Conservation (phyloP, 768 basidiomycete genomes). For the Scleroderma citrinum region DNA sequence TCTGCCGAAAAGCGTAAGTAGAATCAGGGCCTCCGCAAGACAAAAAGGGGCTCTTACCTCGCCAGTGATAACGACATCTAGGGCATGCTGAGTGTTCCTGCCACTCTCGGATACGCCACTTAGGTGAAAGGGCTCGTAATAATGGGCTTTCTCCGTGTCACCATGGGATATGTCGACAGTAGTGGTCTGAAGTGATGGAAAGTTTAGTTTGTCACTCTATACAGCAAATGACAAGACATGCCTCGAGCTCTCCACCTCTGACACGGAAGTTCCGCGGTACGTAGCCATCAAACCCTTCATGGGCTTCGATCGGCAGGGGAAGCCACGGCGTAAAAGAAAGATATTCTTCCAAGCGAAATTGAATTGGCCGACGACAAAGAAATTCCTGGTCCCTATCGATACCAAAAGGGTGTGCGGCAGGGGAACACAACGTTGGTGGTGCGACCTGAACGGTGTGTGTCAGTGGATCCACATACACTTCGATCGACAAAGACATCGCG, state of each 20-base stretch:
- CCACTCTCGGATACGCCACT: conserved; percentile 21
- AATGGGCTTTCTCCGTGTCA: conserved; percentile 16
- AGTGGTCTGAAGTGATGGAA: conserved; percentile 13
- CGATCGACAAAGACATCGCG: conserved; percentile 19
- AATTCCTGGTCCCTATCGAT: conserved; percentile 26
- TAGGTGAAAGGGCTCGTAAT: conserved; percentile 28
- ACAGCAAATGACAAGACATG: conserved; percentile 7
- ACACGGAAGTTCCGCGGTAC: conserved; percentile 14
- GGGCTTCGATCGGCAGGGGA: conserved; percentile 25
- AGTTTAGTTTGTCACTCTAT: conserved; percentile 19
- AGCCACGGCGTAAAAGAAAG: conserved; percentile 36
- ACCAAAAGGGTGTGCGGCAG: conserved; percentile 5
- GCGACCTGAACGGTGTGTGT: conserved; percentile 22
- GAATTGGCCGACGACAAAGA: conserved; percentile 42
- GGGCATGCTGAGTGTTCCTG: conserved; percentile 24
- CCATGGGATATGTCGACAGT: conserved; percentile 22
- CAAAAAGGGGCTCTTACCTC: conserved; percentile 23
- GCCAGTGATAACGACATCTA: conserved; percentile 33
- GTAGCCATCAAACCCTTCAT: conserved; percentile 18
- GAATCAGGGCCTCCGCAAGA: conserved; percentile 11
- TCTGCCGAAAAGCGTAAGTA: conserved; percentile 36
- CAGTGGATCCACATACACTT: conserved; percentile 8
- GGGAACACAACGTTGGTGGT: conserved; percentile 14
- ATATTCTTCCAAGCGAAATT: conserved; percentile 43
- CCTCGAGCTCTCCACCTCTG: conserved; percentile 20